Evolutionary conservation across 139 green algal genomes (phyloP).

Genomic region (Chlamydomonas incerta): DNA sequence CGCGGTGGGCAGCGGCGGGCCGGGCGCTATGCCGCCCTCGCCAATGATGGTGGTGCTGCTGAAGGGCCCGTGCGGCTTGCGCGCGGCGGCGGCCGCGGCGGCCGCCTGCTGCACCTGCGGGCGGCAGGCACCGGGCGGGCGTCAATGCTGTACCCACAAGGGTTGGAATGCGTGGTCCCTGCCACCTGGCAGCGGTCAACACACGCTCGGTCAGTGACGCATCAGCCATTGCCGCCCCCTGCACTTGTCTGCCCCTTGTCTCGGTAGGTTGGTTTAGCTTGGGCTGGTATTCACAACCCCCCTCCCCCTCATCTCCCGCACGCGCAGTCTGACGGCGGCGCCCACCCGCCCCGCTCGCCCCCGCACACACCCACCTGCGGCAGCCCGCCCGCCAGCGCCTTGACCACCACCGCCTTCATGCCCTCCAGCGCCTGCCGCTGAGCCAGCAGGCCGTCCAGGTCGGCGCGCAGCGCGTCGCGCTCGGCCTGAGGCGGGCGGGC

Average conservation of each 20-base stretch:
- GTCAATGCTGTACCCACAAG: no score
- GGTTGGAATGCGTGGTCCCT: no score
- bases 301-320: no score
- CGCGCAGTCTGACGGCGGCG: no score
- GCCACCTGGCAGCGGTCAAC: no score
- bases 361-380: conserved; percentile 9
- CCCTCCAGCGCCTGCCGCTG: conserved; percentile 46
- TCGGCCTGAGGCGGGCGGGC: neutral
- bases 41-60: conserved; percentile 36
- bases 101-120: conserved; percentile 32
- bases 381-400: conserved; percentile 36
- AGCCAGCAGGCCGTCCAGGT: conserved; percentile 51
- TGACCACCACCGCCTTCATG: conserved; percentile 53
- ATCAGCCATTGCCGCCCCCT: no score
- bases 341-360: no score
- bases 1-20: neutral
- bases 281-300: no score
- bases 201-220: no score
- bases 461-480: conserved; percentile 41
- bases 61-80: neutral
- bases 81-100: neutral
- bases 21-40: neutral
- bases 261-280: no score
- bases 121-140: no score
- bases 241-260: no score